A percentile compares a stretch with the other conserved stretches of the same genome.
Conservation (phyloP, 306 rosid species). For the Alnus rubra region DNA sequence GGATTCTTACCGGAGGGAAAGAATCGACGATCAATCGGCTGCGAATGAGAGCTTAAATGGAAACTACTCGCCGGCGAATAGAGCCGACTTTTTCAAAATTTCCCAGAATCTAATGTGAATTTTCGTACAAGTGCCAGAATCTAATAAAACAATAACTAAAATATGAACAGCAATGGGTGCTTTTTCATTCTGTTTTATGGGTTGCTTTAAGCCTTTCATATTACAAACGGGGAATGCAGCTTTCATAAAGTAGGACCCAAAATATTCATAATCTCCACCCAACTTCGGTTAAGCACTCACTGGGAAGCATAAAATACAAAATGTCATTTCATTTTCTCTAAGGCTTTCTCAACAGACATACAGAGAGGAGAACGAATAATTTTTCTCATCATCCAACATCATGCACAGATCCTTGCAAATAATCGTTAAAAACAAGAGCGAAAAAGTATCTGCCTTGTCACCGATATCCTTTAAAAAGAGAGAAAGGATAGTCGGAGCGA, state of each 20-base stretch:
- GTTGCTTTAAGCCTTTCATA: neutral
- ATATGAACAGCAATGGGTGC: neutral
- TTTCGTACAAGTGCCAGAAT: neutral
- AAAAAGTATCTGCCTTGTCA: too few species aligned
- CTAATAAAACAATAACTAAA: neutral
- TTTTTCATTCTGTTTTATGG: neutral
- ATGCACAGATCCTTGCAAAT: too few species aligned
- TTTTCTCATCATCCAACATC: neutral
- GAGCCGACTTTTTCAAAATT: slow-evolving; percentile 21
- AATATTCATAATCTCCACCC: neutral
- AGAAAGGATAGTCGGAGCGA: too few species aligned
- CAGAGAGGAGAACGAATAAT: neutral
- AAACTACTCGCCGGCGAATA: slow-evolving; percentile 20
- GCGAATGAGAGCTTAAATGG: slow-evolving; percentile 43
- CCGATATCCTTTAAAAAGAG: too few species aligned
- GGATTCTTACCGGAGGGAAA: slow-evolving; percentile 72
- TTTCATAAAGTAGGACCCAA: slow-evolving; percentile 9
- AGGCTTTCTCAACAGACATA: slow-evolving; percentile 18
- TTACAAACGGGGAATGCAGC: neutral
- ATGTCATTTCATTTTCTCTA: neutral
- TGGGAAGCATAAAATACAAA: neutral
- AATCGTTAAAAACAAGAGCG: too few species aligned
- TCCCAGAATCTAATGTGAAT: slow-evolving; percentile 21
- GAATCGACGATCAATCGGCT: slow-evolving; percentile 50
- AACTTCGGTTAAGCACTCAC: neutral